These are phyloP conservation scores for Pontederia crassipes DNA, from an alignment of 176 grass and related monocot species.

Conservation along the genomic window DNA sequence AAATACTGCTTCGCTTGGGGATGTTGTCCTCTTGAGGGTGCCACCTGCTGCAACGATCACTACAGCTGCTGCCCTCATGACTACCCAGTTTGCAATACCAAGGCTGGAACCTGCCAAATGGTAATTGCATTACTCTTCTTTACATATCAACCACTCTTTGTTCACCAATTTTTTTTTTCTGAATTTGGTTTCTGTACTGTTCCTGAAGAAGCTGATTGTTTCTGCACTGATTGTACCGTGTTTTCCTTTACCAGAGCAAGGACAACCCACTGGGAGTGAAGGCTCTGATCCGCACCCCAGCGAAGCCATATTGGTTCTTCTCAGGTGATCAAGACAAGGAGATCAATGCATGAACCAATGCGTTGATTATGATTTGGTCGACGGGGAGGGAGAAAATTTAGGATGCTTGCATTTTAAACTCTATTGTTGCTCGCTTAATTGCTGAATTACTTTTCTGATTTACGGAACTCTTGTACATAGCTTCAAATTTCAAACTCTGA, in stretches of 20 bases:
- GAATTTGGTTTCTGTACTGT: not conserved
- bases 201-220: not conserved
- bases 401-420: too few relatives aligned
- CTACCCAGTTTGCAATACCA: slow-evolving; percentile 66
- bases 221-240: not conserved
- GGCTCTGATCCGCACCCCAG: slow-evolving; percentile 45
- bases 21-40: slow-evolving; percentile 57
- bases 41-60: slow-evolving; percentile 77
- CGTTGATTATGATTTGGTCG: not conserved
- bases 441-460: too few relatives aligned
- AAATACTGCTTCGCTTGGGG: slow-evolving; percentile 65
- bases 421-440: too few relatives aligned
- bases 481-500: too few relatives aligned
- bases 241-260: slow-evolving; percentile 49
- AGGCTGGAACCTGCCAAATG: slow-evolving; percentile 45
- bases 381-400: too few relatives aligned
- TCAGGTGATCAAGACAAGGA: not conserved
- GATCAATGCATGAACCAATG: not conserved
- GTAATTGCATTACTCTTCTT: slow-evolving; percentile 23
- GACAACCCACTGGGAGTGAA: slow-evolving; percentile 57
- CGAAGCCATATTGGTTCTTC: slow-evolving; percentile 32
- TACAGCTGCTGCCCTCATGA: slow-evolving; percentile 72
- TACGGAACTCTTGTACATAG: too few relatives aligned
- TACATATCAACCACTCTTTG: not conserved
- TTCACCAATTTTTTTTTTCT: not conserved